Evolutionary conservation across 495 filamentous ascomycete genomes (phyloP).

Genomic region (Neurospora hispaniola): DNA sequence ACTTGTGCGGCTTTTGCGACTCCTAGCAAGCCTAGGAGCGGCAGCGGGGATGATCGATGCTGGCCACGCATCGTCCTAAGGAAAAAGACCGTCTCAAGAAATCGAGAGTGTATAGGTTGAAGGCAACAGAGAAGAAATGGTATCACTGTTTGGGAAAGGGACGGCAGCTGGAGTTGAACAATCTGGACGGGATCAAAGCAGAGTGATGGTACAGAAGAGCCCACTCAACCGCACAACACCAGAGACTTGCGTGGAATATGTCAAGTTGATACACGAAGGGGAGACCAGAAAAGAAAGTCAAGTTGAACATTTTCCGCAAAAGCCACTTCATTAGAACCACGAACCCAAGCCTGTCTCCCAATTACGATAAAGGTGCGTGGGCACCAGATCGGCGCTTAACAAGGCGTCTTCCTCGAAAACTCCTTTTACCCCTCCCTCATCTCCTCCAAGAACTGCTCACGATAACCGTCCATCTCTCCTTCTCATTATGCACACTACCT

Average conservation of each 20-base stretch:
- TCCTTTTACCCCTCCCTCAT: background rate
- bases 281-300: background rate
- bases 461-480: background rate
- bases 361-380: background rate
- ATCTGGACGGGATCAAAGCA: background rate
- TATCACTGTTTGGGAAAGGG: background rate
- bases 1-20: constrained; percentile 9
- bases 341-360: background rate
- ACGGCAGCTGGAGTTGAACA: background rate
- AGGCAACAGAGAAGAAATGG: background rate
- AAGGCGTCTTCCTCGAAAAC: background rate
- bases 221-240: background rate
- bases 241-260: background rate
- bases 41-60: background rate
- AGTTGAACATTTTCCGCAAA: background rate
- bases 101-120: background rate
- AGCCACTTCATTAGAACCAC: background rate
- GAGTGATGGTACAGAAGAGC: background rate
- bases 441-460: background rate
- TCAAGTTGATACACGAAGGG: background rate
- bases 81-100: background rate
- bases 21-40: constrained; percentile 6
- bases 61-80: constrained; percentile 9
- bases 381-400: background rate
- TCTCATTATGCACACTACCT: background rate